phyloP scores from a whole-genome alignment of 2,329 filamentous ascomycete genomes.

The Pseudocercospora fuligena region DNA sequence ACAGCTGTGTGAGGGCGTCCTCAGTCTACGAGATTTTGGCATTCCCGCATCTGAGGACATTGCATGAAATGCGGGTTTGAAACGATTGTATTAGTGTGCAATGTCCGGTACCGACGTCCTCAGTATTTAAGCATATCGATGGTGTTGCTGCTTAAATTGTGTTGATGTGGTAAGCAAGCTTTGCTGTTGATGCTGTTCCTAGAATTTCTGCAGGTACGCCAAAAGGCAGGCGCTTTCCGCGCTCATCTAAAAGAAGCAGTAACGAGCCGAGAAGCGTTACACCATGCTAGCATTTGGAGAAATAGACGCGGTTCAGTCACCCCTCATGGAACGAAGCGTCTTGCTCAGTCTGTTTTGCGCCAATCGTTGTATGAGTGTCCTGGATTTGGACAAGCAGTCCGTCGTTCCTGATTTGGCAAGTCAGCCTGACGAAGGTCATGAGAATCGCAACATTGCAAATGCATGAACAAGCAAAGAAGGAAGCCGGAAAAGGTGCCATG shows the following conservation, averaged over 20 bases:
- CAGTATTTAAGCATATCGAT: not conserved
- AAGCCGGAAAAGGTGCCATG: too few species aligned
- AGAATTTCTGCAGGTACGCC: too few species aligned
- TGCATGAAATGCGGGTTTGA: not conserved
- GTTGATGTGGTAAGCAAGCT: not conserved
- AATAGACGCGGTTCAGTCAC: not conserved
- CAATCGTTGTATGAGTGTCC: not conserved
- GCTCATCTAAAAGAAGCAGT: not conserved
- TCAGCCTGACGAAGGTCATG: too few species aligned
- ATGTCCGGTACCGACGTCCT: not conserved
- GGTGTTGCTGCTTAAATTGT: not conserved
- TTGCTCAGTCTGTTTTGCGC: not conserved
- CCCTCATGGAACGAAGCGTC: not conserved
- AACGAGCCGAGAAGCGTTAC: not conserved
- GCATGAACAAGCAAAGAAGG: too few species aligned
- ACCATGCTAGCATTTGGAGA: not conserved
- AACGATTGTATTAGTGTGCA: not conserved
- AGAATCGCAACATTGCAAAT: too few species aligned
- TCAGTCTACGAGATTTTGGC: not conserved
- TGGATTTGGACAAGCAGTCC: too few species aligned
- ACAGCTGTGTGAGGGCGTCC: not conserved
- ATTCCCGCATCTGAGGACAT: not conserved
- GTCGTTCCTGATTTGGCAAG: too few species aligned
- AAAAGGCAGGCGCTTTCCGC: not conserved
- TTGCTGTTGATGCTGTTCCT: too few species aligned